phyloP scores from a whole-genome alignment of 176 grass and related monocot species.

The Carex parvula region DNA sequence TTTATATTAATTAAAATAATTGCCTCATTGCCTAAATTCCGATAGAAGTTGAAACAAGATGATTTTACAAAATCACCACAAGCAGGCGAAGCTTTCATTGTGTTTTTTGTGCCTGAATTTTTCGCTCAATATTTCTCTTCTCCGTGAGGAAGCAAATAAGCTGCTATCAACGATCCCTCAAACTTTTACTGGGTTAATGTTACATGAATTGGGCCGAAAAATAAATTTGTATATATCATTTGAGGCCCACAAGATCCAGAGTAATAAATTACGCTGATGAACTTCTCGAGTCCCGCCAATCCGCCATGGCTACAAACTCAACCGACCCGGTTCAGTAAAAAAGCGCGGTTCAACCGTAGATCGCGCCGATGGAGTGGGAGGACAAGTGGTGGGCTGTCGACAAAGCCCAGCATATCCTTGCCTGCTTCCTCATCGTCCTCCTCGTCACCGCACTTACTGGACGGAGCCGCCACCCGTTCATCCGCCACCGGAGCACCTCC shows the following conservation, averaged over 20 bases:
- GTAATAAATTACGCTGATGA: background rate
- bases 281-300: background rate
- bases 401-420: conserved; percentile 61
- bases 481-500: conserved; percentile 43
- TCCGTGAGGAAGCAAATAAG: background rate
- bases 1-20: background rate
- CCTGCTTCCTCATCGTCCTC: conserved; percentile 62
- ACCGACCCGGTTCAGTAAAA: background rate
- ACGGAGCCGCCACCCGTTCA: conserved; percentile 34
- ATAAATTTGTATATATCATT: background rate
- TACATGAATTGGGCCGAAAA: background rate
- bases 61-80: background rate
- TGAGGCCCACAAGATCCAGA: background rate
- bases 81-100: background rate
- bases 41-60: too few species aligned
- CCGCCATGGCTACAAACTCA: background rate
- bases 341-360: background rate
- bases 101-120: background rate
- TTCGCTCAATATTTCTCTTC: background rate
- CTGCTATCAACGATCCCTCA: background rate
- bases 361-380: conserved; percentile 54
- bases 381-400: conserved; percentile 73
- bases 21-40: background rate
- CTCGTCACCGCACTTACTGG: conserved; percentile 32
- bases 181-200: background rate